These are phyloP conservation scores for Salvia miltiorrhiza DNA, from an alignment of 257 asterid species.

Conservation along the genomic window DNA sequence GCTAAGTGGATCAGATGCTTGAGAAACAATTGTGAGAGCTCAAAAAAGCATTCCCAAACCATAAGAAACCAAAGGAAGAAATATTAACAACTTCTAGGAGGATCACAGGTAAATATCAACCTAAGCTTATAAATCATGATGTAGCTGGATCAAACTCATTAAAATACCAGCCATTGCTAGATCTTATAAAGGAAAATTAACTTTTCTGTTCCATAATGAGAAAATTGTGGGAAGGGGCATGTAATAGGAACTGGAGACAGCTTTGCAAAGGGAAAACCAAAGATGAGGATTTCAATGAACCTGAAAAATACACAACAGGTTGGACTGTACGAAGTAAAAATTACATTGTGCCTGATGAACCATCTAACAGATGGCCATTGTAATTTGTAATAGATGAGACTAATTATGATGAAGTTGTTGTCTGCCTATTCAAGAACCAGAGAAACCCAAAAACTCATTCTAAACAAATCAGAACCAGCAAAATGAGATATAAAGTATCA, in stretches of 20 bases:
- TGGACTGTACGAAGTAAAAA: not conserved
- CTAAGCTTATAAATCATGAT: not conserved
- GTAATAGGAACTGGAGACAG: not conserved
- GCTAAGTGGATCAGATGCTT: constrained; percentile 33
- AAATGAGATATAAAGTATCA: not conserved
- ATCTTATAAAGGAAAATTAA: not conserved
- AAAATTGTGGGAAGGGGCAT: not conserved
- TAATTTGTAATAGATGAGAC: not conserved
- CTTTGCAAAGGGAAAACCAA: not conserved
- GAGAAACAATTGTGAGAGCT: constrained; percentile 6
- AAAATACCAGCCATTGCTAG: not conserved
- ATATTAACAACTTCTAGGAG: not conserved
- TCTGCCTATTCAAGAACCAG: not conserved
- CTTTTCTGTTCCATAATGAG: not conserved
- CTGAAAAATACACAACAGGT: not conserved
- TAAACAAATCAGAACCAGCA: not conserved
- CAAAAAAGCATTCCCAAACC: not conserved
- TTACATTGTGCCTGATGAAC: not conserved
- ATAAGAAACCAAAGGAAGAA: not conserved
- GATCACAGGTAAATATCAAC: not conserved
- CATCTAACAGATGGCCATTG: not conserved
- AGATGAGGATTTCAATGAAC: not conserved
- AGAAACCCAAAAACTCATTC: not conserved
- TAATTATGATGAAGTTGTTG: not conserved
- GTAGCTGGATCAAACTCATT: not conserved